Evolutionary conservation across 768 basidiomycete genomes (phyloP).

Genomic region (Pleurotus giganteus): DNA sequence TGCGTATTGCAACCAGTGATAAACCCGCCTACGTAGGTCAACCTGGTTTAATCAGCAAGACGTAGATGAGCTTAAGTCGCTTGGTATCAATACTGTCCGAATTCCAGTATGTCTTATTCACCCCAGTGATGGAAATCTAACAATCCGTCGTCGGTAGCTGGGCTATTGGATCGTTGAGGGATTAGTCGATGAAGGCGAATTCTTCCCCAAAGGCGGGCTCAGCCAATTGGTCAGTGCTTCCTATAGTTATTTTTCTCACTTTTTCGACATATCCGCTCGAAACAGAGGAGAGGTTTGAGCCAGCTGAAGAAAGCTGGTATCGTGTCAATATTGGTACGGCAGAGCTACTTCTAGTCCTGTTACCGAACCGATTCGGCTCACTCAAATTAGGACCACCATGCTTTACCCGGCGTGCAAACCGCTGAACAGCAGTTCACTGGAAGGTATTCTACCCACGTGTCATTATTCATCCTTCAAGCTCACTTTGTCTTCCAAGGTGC

Average conservation of each 20-base stretch:
- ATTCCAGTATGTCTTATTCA: constrained; percentile 53
- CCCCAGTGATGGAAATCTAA: background rate
- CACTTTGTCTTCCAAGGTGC: constrained; percentile 41
- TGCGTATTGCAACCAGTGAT: background rate
- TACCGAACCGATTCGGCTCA: background rate
- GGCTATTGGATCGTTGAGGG: constrained; percentile 83
- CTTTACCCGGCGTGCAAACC: constrained; percentile 66
- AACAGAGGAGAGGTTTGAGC: constrained; percentile 58
- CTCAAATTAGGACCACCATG: constrained; percentile 50
- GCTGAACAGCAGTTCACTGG: constrained; percentile 68
- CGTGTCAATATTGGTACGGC: constrained; percentile 57
- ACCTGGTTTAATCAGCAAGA: constrained; percentile 72
- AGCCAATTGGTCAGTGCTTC: constrained; percentile 48
- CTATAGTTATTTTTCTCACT: background rate
- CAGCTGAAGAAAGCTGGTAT: constrained; percentile 66
- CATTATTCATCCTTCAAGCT: background rate
- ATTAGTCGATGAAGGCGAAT: constrained; percentile 61
- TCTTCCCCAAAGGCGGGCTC: constrained; percentile 71
- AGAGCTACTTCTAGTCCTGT: constrained; percentile 50
- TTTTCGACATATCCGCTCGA: background rate
- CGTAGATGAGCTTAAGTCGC: constrained; percentile 47
- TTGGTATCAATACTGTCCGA: constrained; percentile 74
- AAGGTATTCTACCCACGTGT: constrained; percentile 31
- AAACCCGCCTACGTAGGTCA: constrained; percentile 35
- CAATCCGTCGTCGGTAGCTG: constrained; percentile 39